These are phyloP conservation scores for Citrus inodora DNA, from an alignment of 345 rosid species.

Conservation along the genomic window DNA sequence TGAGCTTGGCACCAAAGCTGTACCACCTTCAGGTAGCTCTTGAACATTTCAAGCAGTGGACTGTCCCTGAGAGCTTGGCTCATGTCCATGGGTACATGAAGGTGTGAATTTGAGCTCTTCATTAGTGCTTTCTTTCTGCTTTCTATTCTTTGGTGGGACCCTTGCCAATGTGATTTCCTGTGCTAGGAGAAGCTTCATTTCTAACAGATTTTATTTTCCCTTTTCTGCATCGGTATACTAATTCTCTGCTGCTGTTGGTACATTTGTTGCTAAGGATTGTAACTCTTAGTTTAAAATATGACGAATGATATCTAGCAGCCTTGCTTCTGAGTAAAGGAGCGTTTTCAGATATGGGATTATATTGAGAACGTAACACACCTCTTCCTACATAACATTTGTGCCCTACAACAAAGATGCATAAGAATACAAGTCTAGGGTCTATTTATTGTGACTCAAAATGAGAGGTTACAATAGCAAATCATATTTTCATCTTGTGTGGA, in stretches of 20 bases:
- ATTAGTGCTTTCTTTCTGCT: neutral
- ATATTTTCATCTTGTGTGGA: neutral
- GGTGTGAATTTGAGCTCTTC: constrained; percentile 23
- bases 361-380: neutral
- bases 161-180: neutral
- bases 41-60: constrained; percentile 86
- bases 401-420: neutral
- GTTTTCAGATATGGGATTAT: neutral
- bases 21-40: constrained; percentile 83
- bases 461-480: neutral
- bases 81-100: constrained; percentile 59
- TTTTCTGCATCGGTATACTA: neutral
- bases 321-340: neutral
- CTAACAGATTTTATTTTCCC: neutral
- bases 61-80: constrained; percentile 60
- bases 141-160: neutral
- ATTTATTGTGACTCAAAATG: neutral
- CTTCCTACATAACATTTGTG: neutral
- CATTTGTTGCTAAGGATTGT: neutral
- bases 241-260: neutral
- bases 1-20: constrained; percentile 87
- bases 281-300: neutral
- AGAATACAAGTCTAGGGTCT: neutral
- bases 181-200: neutral
- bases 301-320: neutral